Evolutionary conservation across 2,329 filamentous ascomycete genomes (phyloP).

Genomic region (Amesomyces nigricolor): DNA sequence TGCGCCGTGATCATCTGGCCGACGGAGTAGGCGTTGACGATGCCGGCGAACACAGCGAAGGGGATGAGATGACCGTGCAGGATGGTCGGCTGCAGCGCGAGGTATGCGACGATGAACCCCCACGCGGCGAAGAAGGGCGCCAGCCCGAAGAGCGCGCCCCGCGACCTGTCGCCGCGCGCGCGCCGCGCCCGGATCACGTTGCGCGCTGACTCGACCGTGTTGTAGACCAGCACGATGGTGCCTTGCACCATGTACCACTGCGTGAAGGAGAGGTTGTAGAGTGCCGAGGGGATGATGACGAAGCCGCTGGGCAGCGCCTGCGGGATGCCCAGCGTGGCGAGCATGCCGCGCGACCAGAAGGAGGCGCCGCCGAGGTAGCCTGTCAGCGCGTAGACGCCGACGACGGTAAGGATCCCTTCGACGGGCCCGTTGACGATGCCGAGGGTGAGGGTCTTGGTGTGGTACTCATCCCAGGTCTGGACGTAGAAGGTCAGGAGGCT

Average conservation of each 20-base stretch:
- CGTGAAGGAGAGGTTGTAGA: constrained; percentile 81
- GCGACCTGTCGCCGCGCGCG: constrained; percentile 63
- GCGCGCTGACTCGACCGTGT: constrained; percentile 70
- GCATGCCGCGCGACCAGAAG: constrained; percentile 86
- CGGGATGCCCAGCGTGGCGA: constrained; percentile 65
- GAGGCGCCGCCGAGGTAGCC: constrained; percentile 79
- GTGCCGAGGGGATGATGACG: constrained; percentile 54
- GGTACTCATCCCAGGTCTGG: constrained; percentile 99
- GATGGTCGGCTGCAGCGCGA: constrained; percentile 79
- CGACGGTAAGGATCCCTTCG: constrained; percentile 83
- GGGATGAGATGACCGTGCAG: constrained; percentile 78
- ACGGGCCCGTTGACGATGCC: constrained; percentile 91
- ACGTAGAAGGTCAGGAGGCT: constrained; percentile 97
- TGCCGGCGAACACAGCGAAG: constrained; percentile 80
- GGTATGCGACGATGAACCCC: constrained; percentile 69
- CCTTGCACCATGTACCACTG: constrained; percentile 93
- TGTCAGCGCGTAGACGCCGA: constrained; percentile 75
- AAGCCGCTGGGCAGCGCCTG: constrained; percentile 42
- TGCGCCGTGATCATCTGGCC: constrained; percentile 95
- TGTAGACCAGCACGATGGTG: constrained; percentile 71
- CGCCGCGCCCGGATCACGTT: constrained; percentile 82
- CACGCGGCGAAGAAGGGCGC: constrained; percentile 75
- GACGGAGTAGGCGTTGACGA: constrained; percentile 92
- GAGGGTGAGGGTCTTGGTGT: constrained; percentile 90
- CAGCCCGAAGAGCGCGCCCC: constrained; percentile 75